phyloP scores from a whole-genome alignment of 768 basidiomycete species.

The Mycena leptocephala region DNA sequence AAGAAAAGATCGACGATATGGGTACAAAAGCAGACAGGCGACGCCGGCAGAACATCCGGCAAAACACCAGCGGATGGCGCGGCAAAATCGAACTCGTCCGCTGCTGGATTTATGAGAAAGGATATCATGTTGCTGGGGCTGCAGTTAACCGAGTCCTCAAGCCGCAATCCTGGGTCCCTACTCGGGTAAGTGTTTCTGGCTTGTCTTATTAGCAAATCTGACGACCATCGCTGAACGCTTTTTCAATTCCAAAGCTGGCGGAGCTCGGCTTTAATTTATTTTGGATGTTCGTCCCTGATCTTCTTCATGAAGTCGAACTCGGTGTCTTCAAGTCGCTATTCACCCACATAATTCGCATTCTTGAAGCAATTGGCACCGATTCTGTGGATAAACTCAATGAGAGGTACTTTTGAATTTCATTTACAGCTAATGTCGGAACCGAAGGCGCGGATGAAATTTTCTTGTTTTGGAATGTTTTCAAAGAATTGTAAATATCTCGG shows the following conservation, averaged over 20 bases:
- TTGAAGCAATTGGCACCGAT: conserved; percentile 36
- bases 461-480: too few relatives aligned
- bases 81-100: neutral
- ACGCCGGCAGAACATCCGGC: neutral
- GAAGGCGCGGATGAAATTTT: too few relatives aligned
- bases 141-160: neutral
- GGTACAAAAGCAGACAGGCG: conserved; percentile 35
- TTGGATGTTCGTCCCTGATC: conserved; percentile 50
- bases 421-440: too few relatives aligned
- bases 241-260: conserved; percentile 41
- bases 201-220: neutral
- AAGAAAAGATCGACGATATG: conserved; percentile 29
- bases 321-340: conserved; percentile 57
- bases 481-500: too few relatives aligned
- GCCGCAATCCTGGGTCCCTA: conserved; percentile 17
- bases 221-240: conserved; percentile 49
- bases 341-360: conserved; percentile 52
- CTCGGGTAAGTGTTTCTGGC: neutral
- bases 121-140: neutral
- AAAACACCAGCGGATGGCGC: neutral
- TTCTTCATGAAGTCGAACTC: conserved; percentile 59
- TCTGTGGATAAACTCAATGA: conserved; percentile 41
- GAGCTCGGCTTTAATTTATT: conserved; percentile 44
- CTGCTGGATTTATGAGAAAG: conserved; percentile 6
- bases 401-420: conserved; percentile 38